Evolutionary conservation across 108 stramenopile genomes (phyloP).

Genomic region (Licmophora abbreviata): DNA sequence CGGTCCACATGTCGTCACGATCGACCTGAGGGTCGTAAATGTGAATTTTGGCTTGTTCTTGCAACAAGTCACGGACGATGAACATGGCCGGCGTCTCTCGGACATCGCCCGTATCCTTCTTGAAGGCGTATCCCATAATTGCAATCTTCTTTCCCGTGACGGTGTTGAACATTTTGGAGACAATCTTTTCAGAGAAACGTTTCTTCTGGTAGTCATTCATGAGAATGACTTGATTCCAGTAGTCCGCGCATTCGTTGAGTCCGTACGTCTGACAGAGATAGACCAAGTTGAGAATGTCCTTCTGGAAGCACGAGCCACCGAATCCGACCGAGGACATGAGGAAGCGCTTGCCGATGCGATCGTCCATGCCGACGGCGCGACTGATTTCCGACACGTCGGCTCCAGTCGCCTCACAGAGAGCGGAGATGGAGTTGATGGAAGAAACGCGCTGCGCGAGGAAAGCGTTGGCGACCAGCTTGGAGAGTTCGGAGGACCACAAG

Average conservation of each 20-base stretch:
- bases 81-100: constrained; percentile 98
- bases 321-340: constrained; percentile 97
- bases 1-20: constrained; percentile 94
- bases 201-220: constrained; percentile 99
- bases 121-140: constrained; percentile 98
- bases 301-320: constrained; percentile 99
- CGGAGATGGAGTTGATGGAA: constrained; percentile 99
- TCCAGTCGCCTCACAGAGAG: constrained; percentile 98
- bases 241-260: constrained; percentile 93
- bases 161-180: constrained; percentile 97
- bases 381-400: constrained; percentile 96
- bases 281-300: constrained; percentile 99
- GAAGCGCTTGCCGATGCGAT: constrained; percentile 96
- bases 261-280: constrained; percentile 98
- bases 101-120: constrained; percentile 99
- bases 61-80: constrained; percentile 89
- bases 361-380: constrained; percentile 95
- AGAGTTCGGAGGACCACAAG: constrained; percentile 97
- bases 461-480: constrained; percentile 99
- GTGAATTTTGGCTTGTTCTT: constrained; percentile 89
- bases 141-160: constrained; percentile 98
- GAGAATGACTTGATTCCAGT: constrained; percentile 97
- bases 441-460: constrained; percentile 98
- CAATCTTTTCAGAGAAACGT: constrained; percentile 95
- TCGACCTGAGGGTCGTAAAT: constrained; percentile 98